A percentile compares a stretch with the other conserved stretches of the same genome.
These are phyloP conservation scores for Peniophora sp. DNA, from an alignment of 1,284 basidiomycete species.

Conservation along the genomic window DNA sequence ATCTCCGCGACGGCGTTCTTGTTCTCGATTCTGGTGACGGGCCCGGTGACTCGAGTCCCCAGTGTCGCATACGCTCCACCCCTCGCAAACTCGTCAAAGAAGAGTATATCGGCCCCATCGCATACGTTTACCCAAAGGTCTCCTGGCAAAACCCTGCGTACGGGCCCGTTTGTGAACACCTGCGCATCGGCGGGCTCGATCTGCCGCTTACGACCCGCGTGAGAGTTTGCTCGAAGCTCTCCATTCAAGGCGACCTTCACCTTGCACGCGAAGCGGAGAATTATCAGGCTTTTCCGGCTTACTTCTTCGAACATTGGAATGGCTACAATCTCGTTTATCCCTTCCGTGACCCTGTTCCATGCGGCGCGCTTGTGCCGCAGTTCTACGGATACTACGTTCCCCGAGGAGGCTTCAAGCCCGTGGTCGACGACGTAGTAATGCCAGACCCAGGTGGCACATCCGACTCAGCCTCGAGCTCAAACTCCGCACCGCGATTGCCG, in stretches of 20 bases:
- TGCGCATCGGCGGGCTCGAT: neutral
- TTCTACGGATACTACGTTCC: slow-evolving; percentile 42
- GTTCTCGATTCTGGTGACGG: neutral
- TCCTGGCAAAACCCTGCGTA: neutral
- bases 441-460: too few relatives aligned
- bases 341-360: slow-evolving; percentile 33
- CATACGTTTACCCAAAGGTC: neutral
- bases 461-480: slow-evolving; percentile 17
- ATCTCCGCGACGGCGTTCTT: neutral
- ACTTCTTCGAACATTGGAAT: slow-evolving; percentile 40
- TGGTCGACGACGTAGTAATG: too few relatives aligned
- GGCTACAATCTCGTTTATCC: slow-evolving; percentile 36
- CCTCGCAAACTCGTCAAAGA: too few relatives aligned
- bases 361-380: slow-evolving; percentile 39
- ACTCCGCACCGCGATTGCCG: slow-evolving; percentile 13
- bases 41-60: too few relatives aligned
- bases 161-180: neutral
- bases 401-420: too few relatives aligned
- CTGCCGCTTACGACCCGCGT: slow-evolving; percentile 7
- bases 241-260: slow-evolving; percentile 15
- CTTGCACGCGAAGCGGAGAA: slow-evolving; percentile 30
- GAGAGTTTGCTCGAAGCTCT: slow-evolving; percentile 25
- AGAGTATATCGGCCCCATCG: neutral
- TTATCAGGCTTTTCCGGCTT: slow-evolving; percentile 33
- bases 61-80: too few relatives aligned